Conservation (phyloP, 2,329 filamentous ascomycete species). For the Aspergillus jensenii region DNA sequence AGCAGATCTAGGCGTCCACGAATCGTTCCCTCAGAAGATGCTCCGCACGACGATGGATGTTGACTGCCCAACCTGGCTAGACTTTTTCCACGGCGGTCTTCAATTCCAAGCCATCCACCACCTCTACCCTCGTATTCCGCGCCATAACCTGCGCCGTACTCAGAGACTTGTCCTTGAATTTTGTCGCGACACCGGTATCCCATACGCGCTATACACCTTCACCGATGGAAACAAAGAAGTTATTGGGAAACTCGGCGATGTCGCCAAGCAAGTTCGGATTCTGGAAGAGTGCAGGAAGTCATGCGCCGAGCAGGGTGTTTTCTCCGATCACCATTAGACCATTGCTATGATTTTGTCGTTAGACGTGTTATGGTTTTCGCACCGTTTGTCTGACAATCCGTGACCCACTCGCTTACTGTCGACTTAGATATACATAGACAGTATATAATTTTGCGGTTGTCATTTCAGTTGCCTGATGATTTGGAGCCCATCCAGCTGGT, state of each 20-base stretch:
- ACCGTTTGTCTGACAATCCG: neutral
- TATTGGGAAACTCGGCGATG: constrained; percentile 71
- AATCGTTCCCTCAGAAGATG: constrained; percentile 89
- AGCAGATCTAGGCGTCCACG: constrained; percentile 74
- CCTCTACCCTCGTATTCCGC: constrained; percentile 76
- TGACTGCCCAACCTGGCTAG: constrained; percentile 82
- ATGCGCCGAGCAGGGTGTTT: constrained; percentile 31
- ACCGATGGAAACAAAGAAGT: constrained; percentile 80
- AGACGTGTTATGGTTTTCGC: neutral
- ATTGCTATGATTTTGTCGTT: neutral
- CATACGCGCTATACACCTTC: constrained; percentile 84
- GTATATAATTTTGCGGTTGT: neutral
- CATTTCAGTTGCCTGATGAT: neutral
- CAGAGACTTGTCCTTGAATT: constrained; percentile 79
- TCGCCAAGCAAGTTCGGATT: constrained; percentile 76
- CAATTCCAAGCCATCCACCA: constrained; percentile 92
- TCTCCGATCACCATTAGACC: constrained; percentile 33
- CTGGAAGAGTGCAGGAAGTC: constrained; percentile 70
- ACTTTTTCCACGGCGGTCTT: constrained; percentile 84
- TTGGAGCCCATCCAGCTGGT: neutral
- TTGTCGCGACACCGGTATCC: constrained; percentile 77
- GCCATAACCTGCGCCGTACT: constrained; percentile 75
- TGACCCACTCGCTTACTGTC: neutral
- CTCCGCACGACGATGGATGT: constrained; percentile 92
- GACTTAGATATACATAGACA: neutral